phyloP scores from a whole-genome alignment of 495 filamentous ascomycete species.

The Tricharina praecox region DNA sequence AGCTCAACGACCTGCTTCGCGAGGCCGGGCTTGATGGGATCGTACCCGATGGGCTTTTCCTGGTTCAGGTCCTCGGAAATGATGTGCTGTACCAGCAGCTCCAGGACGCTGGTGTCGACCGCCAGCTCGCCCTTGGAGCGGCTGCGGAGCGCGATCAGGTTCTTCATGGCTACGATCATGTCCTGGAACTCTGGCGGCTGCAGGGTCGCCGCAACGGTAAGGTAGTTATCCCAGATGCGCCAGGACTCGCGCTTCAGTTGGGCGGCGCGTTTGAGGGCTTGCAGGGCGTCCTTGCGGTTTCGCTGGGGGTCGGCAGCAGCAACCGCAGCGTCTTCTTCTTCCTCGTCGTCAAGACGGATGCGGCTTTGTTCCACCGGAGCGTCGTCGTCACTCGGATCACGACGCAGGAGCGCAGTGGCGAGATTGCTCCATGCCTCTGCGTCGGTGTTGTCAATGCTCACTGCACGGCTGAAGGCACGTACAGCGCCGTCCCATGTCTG shows the following conservation, averaged over 20 bases:
- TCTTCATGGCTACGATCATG: slow-evolving; percentile 50
- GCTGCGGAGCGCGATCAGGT: slow-evolving; percentile 58
- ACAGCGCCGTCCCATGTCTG: slow-evolving; percentile 61
- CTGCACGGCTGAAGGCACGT: slow-evolving; percentile 65
- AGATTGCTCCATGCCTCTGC: slow-evolving; percentile 92
- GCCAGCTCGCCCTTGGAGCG: slow-evolving; percentile 52
- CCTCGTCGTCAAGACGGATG: slow-evolving; percentile 27
- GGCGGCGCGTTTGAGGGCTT: slow-evolving; percentile 70
- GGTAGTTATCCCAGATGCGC: slow-evolving; percentile 89
- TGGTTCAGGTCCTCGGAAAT: slow-evolving; percentile 29
- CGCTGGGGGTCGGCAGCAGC: slow-evolving; percentile 28
- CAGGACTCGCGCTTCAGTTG: slow-evolving; percentile 62
- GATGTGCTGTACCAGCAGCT: slow-evolving; percentile 52
- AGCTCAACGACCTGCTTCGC: slow-evolving; percentile 48
- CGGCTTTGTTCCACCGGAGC: neutral
- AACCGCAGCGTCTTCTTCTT: slow-evolving; percentile 27
- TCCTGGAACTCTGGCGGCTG: slow-evolving; percentile 57
- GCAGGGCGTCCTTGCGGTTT: slow-evolving; percentile 54
- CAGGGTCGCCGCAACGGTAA: slow-evolving; percentile 65
- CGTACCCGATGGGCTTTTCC: slow-evolving; percentile 9
- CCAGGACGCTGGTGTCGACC: slow-evolving; percentile 56
- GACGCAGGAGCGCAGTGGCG: slow-evolving; percentile 56
- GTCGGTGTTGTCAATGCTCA: slow-evolving; percentile 70
- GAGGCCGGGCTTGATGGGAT: slow-evolving; percentile 23
- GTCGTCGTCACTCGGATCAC: slow-evolving; percentile 7